Evolutionary conservation across 148 eudicot genomes (phyloP).

Genomic region (Heliamphora exappendiculata): DNA sequence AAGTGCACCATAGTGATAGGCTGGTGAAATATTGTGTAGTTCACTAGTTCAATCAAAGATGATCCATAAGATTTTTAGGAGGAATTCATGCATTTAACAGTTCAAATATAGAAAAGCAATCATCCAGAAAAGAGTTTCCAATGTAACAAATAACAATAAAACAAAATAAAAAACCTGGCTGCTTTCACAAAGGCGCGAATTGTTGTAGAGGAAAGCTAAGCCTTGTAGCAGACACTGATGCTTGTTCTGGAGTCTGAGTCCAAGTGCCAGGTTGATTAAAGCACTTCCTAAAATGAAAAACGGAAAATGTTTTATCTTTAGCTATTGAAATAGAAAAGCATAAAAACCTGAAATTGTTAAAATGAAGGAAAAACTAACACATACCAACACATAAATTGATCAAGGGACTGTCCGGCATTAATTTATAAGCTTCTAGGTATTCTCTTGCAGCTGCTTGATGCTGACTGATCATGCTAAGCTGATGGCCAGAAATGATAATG

Average conservation of each 20-base stretch:
- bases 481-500: constrained; percentile 66
- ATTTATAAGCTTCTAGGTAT: constrained; percentile 78
- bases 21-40: neutral
- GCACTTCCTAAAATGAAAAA: constrained; percentile 40
- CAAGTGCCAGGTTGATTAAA: constrained; percentile 75
- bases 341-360: neutral
- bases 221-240: constrained; percentile 87
- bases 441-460: constrained; percentile 91
- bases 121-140: neutral
- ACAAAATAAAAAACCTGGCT: constrained; percentile 36
- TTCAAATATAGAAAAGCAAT: neutral
- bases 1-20: neutral
- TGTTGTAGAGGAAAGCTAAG: constrained; percentile 72
- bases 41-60: neutral
- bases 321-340: neutral
- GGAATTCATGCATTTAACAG: constrained; percentile 1
- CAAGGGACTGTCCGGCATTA: constrained; percentile 70
- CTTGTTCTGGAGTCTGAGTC: constrained; percentile 79
- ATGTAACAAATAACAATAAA: constrained; percentile 1
- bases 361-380: neutral
- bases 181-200: constrained; percentile 48
- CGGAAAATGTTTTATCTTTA: neutral
- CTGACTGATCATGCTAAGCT: constrained; percentile 62
- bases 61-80: neutral
- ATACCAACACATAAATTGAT: constrained; percentile 69